Percentiles rank a stretch among this genome's conserved stretches.
Conservation (phyloP, 192 early-diverging fungal genomes). For the Lobosporangium transversale region DNA sequence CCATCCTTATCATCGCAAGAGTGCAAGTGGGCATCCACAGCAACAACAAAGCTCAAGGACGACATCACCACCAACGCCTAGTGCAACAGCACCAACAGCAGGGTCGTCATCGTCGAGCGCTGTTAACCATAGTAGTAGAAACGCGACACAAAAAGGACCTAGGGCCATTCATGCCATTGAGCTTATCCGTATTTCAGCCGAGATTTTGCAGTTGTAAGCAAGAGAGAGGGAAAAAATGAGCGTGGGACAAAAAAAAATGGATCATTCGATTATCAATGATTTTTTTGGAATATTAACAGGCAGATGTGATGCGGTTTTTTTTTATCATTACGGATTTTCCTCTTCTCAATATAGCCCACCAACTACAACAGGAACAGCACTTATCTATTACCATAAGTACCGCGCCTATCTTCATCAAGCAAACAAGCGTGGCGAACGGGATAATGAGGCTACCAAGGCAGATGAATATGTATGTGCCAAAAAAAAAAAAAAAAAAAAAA, state of each 20-base stretch:
- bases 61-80: slow-evolving; percentile 39
- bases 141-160: slow-evolving; percentile 12
- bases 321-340: neutral
- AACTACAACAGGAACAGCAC: slow-evolving; percentile 57
- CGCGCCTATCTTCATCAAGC: slow-evolving; percentile 48
- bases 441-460: slow-evolving; percentile 51
- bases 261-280: too few relatives aligned
- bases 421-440: slow-evolving; percentile 28
- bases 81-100: slow-evolving; percentile 16
- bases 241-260: neutral
- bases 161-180: slow-evolving; percentile 51
- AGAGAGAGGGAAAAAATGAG: neutral
- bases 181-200: slow-evolving; percentile 43
- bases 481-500: neutral
- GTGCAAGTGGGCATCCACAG: neutral
- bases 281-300: too few relatives aligned
- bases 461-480: slow-evolving; percentile 43
- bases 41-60: slow-evolving; percentile 27
- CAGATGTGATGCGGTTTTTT: neutral
- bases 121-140: neutral
- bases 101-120: neutral
- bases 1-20: slow-evolving; percentile 22
- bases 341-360: slow-evolving; percentile 48
- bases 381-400: slow-evolving; percentile 63
- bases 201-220: slow-evolving; percentile 51